phyloP scores from a whole-genome alignment of 1,284 basidiomycete genomes.

The Ceratobasidium sp. region DNA sequence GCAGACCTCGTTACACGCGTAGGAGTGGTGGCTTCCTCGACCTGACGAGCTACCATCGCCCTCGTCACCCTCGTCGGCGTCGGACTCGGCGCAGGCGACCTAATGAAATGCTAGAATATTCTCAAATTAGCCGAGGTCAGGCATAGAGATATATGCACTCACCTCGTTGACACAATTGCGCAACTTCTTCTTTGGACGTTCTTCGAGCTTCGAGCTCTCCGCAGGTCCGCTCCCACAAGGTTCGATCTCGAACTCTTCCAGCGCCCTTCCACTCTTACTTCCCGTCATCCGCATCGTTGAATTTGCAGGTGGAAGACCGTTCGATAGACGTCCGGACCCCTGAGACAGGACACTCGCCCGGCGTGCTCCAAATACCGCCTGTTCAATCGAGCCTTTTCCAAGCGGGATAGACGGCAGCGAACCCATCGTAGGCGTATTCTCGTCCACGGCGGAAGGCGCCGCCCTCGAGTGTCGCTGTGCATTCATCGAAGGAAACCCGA shows the following conservation, averaged over 20 bases:
- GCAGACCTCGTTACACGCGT: slow-evolving; percentile 27
- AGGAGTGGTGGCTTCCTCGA: background rate
- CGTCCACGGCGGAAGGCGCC: background rate
- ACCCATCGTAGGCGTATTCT: background rate
- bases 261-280: slow-evolving; percentile 21
- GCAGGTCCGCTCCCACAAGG: background rate
- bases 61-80: slow-evolving; percentile 12
- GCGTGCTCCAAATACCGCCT: slow-evolving; percentile 6
- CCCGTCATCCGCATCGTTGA: slow-evolving; percentile 23
- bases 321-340: background rate
- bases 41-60: slow-evolving; percentile 28
- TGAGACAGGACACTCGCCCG: background rate
- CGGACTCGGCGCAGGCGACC: background rate
- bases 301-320: slow-evolving; percentile 21
- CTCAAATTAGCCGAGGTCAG: background rate
- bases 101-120: background rate
- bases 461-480: background rate
- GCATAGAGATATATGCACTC: background rate
- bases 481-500: slow-evolving; percentile 17
- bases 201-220: background rate
- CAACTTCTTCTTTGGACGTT: slow-evolving; percentile 34
- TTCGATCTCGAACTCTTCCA: slow-evolving; percentile 6
- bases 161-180: slow-evolving; percentile 26
- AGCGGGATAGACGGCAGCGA: slow-evolving; percentile 12
- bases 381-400: slow-evolving; percentile 18